Percentiles rank a stretch among this genome's conserved stretches.
phyloP scores from a whole-genome alignment of 352 stramenopile genomes.

The Achlya hypogyna region DNA sequence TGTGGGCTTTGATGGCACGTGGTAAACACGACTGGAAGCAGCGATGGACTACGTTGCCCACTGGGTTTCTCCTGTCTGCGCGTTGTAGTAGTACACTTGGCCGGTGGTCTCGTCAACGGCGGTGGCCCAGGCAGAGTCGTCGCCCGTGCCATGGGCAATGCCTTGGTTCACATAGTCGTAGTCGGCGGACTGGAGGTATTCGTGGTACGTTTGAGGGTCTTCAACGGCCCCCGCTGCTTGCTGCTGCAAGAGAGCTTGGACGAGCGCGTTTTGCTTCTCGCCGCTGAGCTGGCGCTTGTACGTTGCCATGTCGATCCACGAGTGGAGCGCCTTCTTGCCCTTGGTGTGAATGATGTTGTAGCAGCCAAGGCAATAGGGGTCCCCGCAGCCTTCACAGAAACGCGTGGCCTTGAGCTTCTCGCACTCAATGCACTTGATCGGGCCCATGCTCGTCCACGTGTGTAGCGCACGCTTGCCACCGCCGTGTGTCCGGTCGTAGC shows the following conservation, averaged over 20 bases:
- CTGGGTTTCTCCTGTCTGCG: constrained; percentile 48
- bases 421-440: constrained; percentile 72
- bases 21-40: background rate
- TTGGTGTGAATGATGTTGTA: constrained; percentile 80
- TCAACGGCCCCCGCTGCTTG: constrained; percentile 25
- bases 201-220: constrained; percentile 63
- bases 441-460: constrained; percentile 64
- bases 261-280: constrained; percentile 23
- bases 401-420: constrained; percentile 78
- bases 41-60: constrained; percentile 26
- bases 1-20: background rate
- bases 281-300: constrained; percentile 43
- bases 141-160: constrained; percentile 17
- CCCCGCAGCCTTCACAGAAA: constrained; percentile 62
- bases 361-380: constrained; percentile 72
- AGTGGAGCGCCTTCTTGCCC: constrained; percentile 59
- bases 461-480: constrained; percentile 62
- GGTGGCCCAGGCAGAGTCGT: constrained; percentile 34
- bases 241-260: constrained; percentile 16
- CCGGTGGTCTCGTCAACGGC: constrained; percentile 53
- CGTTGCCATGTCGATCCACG: constrained; percentile 58
- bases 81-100: constrained; percentile 70
- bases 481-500: constrained; percentile 66
- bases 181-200: constrained; percentile 61
- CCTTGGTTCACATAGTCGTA: constrained; percentile 70